Evolutionary conservation across 2,329 filamentous ascomycete genomes (phyloP), one percentile per base, ranked within the genome.

Genomic region (Sporothrix schenckii): DNA sequence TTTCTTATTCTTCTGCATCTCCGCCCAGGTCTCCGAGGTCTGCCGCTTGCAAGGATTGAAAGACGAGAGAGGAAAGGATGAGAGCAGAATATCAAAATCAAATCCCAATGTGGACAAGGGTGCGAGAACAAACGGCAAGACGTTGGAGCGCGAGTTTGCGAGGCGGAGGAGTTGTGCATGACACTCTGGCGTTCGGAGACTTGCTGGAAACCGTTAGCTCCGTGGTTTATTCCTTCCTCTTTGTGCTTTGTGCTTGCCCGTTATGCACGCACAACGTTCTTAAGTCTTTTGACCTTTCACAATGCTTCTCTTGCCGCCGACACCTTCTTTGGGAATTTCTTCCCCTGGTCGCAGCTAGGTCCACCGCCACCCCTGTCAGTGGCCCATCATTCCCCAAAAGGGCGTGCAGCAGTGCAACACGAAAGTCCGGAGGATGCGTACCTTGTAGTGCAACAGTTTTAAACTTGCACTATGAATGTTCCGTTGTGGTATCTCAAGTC

Each of bases 271-370:
- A 66, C 52, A 66, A 68, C 47, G 47, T 13, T 30, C 39, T 60
- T 19, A 56, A 52, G 41, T 39, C 49, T 71, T 75, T 44, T 76
- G 77, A 77, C 81, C 81, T 81, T 81, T 83, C 77, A 82, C 74
- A 79, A 77, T 71, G 74, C 79, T 76, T 71, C 78, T 81, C 77
- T 81, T 81, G 78, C 80, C 82, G 81, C 80, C 79, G 77, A 73
- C 72, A 11, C 50, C 39, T 63, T 66, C 53, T 66, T 60, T 61
- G 16, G 68, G 34, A 34, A n/a, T 19, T 27, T 13, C 1, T 19
- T n/a, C 44, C 69, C 63, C 69, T 69, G 72, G 68, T 66, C 69
- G 56, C 19, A 61, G 67, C 70, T 69, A 65, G 69, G 66, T 39
- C 39, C 52, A 54, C 53, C 53, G 60, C 67, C 13, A 67, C 53